phyloP scores from a whole-genome alignment of 2,329 filamentous ascomycete genomes.

The Sporothrix euskadiensis region DNA sequence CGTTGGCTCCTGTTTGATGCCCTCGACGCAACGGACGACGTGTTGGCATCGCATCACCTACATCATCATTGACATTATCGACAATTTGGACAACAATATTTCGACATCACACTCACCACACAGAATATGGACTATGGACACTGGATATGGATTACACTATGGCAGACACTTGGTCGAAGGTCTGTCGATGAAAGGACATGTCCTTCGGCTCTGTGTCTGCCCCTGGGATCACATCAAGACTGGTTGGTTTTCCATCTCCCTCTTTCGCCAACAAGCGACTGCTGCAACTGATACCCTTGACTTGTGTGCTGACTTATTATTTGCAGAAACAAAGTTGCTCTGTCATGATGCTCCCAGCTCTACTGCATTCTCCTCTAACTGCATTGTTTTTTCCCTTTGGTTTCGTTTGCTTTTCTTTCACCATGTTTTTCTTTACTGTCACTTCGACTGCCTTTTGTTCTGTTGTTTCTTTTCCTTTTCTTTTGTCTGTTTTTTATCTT shows the following conservation, averaged over 20 bases:
- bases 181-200: background rate
- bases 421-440: slow-evolving; percentile 21
- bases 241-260: slow-evolving; percentile 12
- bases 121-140: background rate
- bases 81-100: background rate
- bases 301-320: slow-evolving; percentile 28
- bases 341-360: slow-evolving; percentile 39
- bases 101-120: background rate
- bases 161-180: background rate
- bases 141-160: slow-evolving; percentile 8
- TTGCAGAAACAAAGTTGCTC: slow-evolving; percentile 61
- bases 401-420: slow-evolving; percentile 19
- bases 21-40: slow-evolving; percentile 3
- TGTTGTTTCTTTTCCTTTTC: slow-evolving; percentile 30
- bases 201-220: slow-evolving; percentile 1
- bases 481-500: slow-evolving; percentile 1
- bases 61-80: background rate
- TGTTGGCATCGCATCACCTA: background rate
- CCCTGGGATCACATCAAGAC: slow-evolving; percentile 1
- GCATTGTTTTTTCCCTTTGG: slow-evolving; percentile 22
- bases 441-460: slow-evolving; percentile 7
- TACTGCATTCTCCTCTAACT: slow-evolving; percentile 27
- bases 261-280: background rate
- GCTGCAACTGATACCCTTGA: background rate
- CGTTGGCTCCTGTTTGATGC: background rate